phyloP scores from a whole-genome alignment of 257 asterid genomes.

The Verbascum thapsus region DNA sequence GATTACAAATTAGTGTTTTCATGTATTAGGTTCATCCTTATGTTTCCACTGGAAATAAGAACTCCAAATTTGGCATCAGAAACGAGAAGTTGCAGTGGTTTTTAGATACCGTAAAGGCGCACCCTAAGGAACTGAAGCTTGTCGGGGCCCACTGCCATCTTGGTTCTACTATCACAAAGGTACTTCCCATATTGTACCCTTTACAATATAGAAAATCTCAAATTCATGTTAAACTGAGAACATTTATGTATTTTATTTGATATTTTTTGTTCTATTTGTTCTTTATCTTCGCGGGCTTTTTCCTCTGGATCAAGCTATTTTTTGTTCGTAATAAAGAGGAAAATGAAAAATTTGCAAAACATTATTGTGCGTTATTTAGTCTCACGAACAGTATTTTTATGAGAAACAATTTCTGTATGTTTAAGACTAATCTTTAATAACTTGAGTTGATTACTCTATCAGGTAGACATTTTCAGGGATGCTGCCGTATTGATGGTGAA shows the following conservation, averaged over 20 bases:
- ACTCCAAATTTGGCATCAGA: constrained; percentile 92
- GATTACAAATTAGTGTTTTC: neutral
- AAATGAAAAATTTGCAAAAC: too few species aligned
- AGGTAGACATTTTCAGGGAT: constrained; percentile 97
- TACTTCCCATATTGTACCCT: constrained; percentile 21
- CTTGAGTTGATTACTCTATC: constrained; percentile 28
- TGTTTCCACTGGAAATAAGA: constrained; percentile 96
- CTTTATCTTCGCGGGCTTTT: too few species aligned
- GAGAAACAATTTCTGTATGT: too few species aligned
- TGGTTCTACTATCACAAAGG: constrained; percentile 97
- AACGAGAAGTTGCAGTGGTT: constrained; percentile 97
- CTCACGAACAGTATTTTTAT: too few species aligned
- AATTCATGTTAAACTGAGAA: too few species aligned
- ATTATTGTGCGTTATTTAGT: too few species aligned
- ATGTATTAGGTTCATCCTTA: constrained; percentile 85
- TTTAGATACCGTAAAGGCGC: constrained; percentile 89
- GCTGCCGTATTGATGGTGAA: constrained; percentile 94
- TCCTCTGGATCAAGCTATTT: too few species aligned
- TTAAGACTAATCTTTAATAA: neutral
- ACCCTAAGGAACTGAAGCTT: constrained; percentile 84
- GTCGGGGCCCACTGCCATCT: constrained; percentile 98
- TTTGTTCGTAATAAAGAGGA: too few species aligned
- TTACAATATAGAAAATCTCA: neutral
- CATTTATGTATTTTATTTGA: too few species aligned
- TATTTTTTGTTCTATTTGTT: too few species aligned